Evolutionary conservation across 352 stramenopile species (phyloP).

Genomic region (Thalassiosira gravida): DNA sequence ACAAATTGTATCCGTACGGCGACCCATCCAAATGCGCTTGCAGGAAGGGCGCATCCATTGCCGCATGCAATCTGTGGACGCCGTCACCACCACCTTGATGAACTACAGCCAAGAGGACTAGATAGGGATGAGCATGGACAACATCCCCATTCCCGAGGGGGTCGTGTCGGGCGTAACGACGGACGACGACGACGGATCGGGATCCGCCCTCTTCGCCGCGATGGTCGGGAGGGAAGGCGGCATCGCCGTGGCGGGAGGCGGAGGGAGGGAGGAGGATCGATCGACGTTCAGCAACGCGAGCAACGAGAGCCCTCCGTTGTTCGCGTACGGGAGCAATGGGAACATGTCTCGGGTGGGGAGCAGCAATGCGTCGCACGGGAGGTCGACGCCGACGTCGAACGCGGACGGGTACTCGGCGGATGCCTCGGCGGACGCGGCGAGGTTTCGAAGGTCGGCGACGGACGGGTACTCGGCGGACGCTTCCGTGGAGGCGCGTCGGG

Average conservation of each 20-base stretch:
- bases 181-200: constrained; percentile 45
- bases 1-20: not conserved
- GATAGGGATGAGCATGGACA: constrained; percentile 71
- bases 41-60: constrained; percentile 25
- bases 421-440: not conserved
- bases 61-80: constrained; percentile 59
- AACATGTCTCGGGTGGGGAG: not conserved
- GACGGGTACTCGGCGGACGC: constrained; percentile 4
- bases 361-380: not conserved
- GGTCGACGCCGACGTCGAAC: not conserved
- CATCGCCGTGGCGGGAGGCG: too few relatives aligned
- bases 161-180: too few relatives aligned
- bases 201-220: not conserved
- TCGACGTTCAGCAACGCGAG: not conserved
- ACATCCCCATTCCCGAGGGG: constrained; percentile 47
- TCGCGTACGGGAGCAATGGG: constrained; percentile 4
- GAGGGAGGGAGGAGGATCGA: constrained; percentile 3
- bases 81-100: constrained; percentile 50
- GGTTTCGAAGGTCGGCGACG: not conserved
- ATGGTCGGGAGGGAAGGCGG: too few relatives aligned
- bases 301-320: not conserved
- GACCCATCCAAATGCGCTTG: constrained; percentile 9
- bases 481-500: not conserved
- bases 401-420: constrained; percentile 7
- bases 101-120: constrained; percentile 57